phyloP scores from a whole-genome alignment of 2,329 filamentous ascomycete genomes.

The Amesomyces nigricolor region DNA sequence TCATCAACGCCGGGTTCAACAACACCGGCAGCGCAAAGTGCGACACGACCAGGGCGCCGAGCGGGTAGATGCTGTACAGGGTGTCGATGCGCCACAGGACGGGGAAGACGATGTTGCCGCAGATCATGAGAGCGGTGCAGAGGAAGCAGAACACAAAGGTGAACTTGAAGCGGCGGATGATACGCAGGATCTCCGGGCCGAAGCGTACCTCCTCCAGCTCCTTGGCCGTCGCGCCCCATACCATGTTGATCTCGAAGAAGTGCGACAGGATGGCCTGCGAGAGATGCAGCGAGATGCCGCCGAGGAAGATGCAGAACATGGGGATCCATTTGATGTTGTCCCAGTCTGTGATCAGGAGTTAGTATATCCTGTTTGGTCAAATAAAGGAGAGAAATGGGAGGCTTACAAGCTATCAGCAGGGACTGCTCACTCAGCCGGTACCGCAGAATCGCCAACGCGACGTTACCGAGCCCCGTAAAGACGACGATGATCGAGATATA shows the following conservation, averaged over 20 bases:
- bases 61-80: slow-evolving; percentile 55
- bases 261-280: slow-evolving; percentile 73
- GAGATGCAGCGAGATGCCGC: slow-evolving; percentile 74
- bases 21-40: slow-evolving; percentile 56
- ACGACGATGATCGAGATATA: slow-evolving; percentile 77
- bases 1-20: slow-evolving; percentile 59
- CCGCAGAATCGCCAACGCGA: slow-evolving; percentile 65
- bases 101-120: slow-evolving; percentile 42
- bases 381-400: slow-evolving; percentile 26
- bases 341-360: slow-evolving; percentile 34
- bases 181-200: slow-evolving; percentile 49
- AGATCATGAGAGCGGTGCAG: slow-evolving; percentile 43
- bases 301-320: slow-evolving; percentile 73
- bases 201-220: slow-evolving; percentile 63
- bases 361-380: background rate
- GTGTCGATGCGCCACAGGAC: slow-evolving; percentile 49
- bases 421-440: slow-evolving; percentile 61
- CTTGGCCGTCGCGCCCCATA: slow-evolving; percentile 79
- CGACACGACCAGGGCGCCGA: slow-evolving; percentile 45
- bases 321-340: slow-evolving; percentile 71
- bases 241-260: slow-evolving; percentile 82
- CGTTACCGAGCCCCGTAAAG: slow-evolving; percentile 69
- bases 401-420: slow-evolving; percentile 45
- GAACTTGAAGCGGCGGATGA: slow-evolving; percentile 51
- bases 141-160: slow-evolving; percentile 47